These are phyloP conservation scores for Saitoella complicata DNA, from an alignment of 805 yeast species.

Conservation along the genomic window DNA sequence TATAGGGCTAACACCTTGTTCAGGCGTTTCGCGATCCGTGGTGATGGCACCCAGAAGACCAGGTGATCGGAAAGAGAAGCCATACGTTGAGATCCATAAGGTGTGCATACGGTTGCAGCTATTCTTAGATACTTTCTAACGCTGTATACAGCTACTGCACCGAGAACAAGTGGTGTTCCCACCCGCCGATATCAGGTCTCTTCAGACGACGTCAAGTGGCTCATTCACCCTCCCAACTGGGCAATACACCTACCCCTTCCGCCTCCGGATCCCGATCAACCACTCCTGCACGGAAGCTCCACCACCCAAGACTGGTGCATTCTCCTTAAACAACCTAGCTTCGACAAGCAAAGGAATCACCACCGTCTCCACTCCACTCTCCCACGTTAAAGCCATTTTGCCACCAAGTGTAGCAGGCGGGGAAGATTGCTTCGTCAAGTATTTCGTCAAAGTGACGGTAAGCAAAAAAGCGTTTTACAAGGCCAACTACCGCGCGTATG, in stretches of 20 bases:
- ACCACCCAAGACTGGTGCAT: slow-evolving; percentile 3
- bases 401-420: slow-evolving; percentile 4
- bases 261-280: slow-evolving; percentile 20
- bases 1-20: background rate
- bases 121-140: background rate
- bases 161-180: slow-evolving; percentile 22
- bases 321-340: slow-evolving; percentile 6
- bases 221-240: slow-evolving; percentile 23
- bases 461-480: slow-evolving; percentile 34
- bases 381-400: slow-evolving; percentile 13
- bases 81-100: slow-evolving; percentile 14
- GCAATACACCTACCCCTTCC: slow-evolving; percentile 21
- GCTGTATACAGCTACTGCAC: slow-evolving; percentile 15
- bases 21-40: slow-evolving; percentile 14
- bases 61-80: slow-evolving; percentile 9
- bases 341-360: slow-evolving; percentile 11
- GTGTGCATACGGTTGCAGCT: slow-evolving; percentile 1
- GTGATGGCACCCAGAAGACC: slow-evolving; percentile 13
- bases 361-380: slow-evolving; percentile 20
- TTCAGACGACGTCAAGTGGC: slow-evolving; percentile 9
- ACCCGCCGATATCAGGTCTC: slow-evolving; percentile 15
- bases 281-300: slow-evolving; percentile 8
- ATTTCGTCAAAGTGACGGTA: slow-evolving; percentile 47
- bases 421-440: slow-evolving; percentile 23
- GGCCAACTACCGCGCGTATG: slow-evolving; percentile 29